These are phyloP conservation scores for Alternaria novae-zelandiae DNA, from an alignment of 2,329 filamentous ascomycete genomes.

Conservation along the genomic window DNA sequence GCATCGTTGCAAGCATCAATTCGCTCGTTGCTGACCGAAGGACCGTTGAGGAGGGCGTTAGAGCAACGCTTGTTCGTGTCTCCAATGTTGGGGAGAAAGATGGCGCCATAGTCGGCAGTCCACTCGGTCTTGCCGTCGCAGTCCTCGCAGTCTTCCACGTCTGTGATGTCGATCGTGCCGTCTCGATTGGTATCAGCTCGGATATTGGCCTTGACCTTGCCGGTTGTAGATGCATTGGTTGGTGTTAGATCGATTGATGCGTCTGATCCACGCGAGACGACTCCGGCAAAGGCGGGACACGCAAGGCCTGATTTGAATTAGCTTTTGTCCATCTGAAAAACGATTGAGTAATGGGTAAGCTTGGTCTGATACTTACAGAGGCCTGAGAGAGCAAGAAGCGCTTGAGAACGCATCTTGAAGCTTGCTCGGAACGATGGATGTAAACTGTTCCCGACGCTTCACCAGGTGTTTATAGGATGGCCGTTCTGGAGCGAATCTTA, in stretches of 20 bases:
- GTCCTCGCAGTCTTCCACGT: constrained; percentile 17
- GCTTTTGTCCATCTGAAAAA: neutral
- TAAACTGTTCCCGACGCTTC: neutral
- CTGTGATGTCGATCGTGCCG: constrained; percentile 36
- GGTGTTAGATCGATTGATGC: neutral
- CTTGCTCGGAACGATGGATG: neutral
- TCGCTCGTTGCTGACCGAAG: constrained; percentile 27
- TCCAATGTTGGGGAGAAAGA: constrained; percentile 49
- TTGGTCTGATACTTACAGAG: neutral
- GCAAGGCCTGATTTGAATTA: neutral
- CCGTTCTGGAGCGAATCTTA: neutral
- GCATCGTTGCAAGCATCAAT: constrained; percentile 48
- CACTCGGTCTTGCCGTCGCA: constrained; percentile 27
- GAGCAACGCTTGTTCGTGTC: constrained; percentile 44
- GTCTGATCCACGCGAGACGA: neutral
- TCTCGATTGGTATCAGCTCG: constrained; percentile 51
- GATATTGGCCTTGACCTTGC: constrained; percentile 20
- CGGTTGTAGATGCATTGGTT: neutral
- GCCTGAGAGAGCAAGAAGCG: neutral
- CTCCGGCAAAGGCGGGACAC: neutral
- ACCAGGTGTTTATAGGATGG: neutral
- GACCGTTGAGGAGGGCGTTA: neutral
- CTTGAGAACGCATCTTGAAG: neutral
- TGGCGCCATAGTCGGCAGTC: constrained; percentile 35
- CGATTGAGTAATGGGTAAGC: neutral